Conservation (phyloP, 2,329 filamentous ascomycete species). For the Lomentospora prolificans region DNA sequence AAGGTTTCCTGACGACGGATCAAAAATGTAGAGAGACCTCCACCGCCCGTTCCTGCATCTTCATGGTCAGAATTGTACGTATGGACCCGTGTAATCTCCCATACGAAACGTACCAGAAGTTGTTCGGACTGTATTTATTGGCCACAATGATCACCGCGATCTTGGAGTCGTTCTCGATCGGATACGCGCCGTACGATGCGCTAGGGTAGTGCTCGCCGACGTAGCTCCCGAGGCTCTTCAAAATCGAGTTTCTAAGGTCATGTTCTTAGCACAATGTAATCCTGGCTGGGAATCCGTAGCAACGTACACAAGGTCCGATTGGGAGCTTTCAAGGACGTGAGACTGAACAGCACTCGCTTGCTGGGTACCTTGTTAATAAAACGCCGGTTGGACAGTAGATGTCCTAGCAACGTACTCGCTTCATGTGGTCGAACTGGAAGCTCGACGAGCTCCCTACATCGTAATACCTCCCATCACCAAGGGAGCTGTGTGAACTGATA, state of each 20-base stretch:
- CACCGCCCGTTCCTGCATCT: slow-evolving; percentile 78
- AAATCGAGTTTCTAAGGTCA: slow-evolving; percentile 60
- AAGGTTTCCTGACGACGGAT: slow-evolving; percentile 57
- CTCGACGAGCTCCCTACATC: slow-evolving; percentile 81
- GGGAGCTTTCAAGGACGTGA: slow-evolving; percentile 64
- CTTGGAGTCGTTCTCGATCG: slow-evolving; percentile 63
- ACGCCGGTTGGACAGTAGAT: neutral
- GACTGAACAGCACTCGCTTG: slow-evolving; percentile 78
- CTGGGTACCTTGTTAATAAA: slow-evolving; percentile 26
- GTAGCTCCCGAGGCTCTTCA: slow-evolving; percentile 68
- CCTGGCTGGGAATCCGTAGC: slow-evolving; percentile 7
- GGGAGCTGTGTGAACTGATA: slow-evolving; percentile 75
- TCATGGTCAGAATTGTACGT: slow-evolving; percentile 13
- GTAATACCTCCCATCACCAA: slow-evolving; percentile 77
- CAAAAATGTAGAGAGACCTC: slow-evolving; percentile 77
- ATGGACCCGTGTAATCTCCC: neutral
- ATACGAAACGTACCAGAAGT: slow-evolving; percentile 67
- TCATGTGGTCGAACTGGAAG: slow-evolving; percentile 78
- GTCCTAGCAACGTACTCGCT: slow-evolving; percentile 47
- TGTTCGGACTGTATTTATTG: slow-evolving; percentile 95
- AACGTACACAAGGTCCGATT: slow-evolving; percentile 67
- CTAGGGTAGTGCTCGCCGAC: slow-evolving; percentile 82
- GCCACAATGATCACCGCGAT: slow-evolving; percentile 79
- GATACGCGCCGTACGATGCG: slow-evolving; percentile 73
- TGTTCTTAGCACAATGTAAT: neutral